phyloP scores from a whole-genome alignment of 1,284 basidiomycete species.

The Ganoderma meredithae region DNA sequence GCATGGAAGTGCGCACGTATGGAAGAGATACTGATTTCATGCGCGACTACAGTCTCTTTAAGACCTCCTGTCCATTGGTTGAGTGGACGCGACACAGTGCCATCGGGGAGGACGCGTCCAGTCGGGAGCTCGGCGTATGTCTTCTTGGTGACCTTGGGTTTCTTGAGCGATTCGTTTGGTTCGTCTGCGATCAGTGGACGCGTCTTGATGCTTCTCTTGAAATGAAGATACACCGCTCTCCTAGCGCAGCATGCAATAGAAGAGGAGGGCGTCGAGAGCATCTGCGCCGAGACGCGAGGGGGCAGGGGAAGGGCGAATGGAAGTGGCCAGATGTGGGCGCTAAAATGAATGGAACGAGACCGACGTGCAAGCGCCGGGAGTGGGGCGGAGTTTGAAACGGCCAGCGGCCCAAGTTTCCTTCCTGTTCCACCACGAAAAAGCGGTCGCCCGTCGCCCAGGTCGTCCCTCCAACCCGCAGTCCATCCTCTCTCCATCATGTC shows the following conservation, averaged over 20 bases:
- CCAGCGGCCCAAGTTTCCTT: constrained; percentile 35
- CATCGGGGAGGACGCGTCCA: constrained; percentile 49
- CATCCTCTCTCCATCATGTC: constrained; percentile 62
- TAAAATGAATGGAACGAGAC: constrained; percentile 17
- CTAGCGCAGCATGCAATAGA: constrained; percentile 27
- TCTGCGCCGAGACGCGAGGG: constrained; percentile 23
- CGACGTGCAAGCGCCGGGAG: constrained; percentile 22
- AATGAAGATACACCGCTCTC: constrained; percentile 13
- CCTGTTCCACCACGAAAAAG: constrained; percentile 33
- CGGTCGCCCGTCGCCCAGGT: constrained; percentile 51
- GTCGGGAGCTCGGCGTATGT: constrained; percentile 64
- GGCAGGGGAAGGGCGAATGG: constrained; percentile 16
- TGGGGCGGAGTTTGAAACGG: constrained; percentile 41
- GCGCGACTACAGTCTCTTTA: constrained; percentile 21
- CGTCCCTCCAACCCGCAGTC: constrained; percentile 34
- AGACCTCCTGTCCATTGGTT: constrained; percentile 35
- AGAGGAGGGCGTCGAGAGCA: constrained; percentile 25
- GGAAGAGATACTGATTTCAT: constrained; percentile 17
- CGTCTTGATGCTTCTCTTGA: constrained; percentile 11
- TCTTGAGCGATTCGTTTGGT: constrained; percentile 13
- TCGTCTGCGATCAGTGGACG: constrained; percentile 8
- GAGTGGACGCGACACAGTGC: constrained; percentile 41
- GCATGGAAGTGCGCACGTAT: constrained; percentile 32
- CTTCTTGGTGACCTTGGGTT: constrained; percentile 51
- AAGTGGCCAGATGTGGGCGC: constrained; percentile 13